These are phyloP conservation scores for Porphyrellus cyaneotinctus DNA, from an alignment of 768 basidiomycete species.

Conservation along the genomic window DNA sequence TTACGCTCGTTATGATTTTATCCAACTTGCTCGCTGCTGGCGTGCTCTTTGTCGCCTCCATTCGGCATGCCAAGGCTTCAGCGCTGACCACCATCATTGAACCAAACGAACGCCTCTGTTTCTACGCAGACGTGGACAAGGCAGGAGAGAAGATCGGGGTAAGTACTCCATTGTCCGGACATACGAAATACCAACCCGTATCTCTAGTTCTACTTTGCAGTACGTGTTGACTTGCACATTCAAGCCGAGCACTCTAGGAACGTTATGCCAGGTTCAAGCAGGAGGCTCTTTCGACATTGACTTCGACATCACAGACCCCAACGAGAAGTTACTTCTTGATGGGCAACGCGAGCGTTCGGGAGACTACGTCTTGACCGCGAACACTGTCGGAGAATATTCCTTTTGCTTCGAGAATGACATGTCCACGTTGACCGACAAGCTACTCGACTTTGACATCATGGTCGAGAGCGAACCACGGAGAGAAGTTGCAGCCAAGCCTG, in stretches of 20 bases:
- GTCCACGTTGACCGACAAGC: slow-evolving; percentile 88
- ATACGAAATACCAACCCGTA: slow-evolving; percentile 9
- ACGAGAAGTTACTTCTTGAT: slow-evolving; percentile 81
- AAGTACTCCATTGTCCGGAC: slow-evolving; percentile 28
- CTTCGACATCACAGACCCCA: slow-evolving; percentile 89
- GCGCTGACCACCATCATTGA: slow-evolving; percentile 77
- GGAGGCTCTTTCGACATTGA: slow-evolving; percentile 97
- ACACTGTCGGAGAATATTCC: slow-evolving; percentile 82
- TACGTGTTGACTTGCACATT: slow-evolving; percentile 36
- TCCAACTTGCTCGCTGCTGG: slow-evolving; percentile 17
- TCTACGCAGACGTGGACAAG: slow-evolving; percentile 96
- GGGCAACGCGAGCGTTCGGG: slow-evolving; percentile 90
- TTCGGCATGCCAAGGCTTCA: slow-evolving; percentile 44
- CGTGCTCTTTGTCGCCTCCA: slow-evolving; percentile 27
- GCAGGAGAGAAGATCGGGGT: slow-evolving; percentile 88
- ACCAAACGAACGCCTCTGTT: slow-evolving; percentile 83
- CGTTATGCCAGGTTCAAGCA: slow-evolving; percentile 72
- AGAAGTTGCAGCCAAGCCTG: slow-evolving; percentile 82
- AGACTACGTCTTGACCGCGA: slow-evolving; percentile 96
- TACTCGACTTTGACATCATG: slow-evolving; percentile 96
- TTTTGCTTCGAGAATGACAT: slow-evolving; percentile 99
- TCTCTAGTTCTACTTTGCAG: slow-evolving; percentile 91
- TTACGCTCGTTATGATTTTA: slow-evolving; percentile 19
- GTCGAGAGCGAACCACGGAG: slow-evolving; percentile 94
- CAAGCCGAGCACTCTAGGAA: neutral